A percentile compares a stretch with the other conserved stretches of the same genome.
These are phyloP conservation scores for Gymnopilus junonius DNA, from an alignment of 768 basidiomycete species.

Conservation along the genomic window DNA sequence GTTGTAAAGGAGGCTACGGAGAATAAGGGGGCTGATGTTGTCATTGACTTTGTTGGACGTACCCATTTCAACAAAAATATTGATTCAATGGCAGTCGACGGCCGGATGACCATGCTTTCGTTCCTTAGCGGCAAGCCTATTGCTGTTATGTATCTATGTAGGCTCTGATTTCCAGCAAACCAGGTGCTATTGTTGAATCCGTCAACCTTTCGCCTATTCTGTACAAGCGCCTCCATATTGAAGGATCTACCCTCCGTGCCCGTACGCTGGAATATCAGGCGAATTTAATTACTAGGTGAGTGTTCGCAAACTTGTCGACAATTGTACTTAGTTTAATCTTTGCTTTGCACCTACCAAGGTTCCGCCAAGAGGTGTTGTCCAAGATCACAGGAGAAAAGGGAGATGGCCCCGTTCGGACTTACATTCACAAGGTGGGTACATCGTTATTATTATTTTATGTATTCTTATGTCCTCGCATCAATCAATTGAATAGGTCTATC, in stretches of 20 bases:
- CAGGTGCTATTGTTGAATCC: conserved; percentile 56
- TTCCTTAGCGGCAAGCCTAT: conserved; percentile 61
- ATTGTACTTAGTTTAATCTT: neutral
- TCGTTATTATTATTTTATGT: conserved; percentile 3
- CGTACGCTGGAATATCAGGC: conserved; percentile 78
- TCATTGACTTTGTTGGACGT: conserved; percentile 85
- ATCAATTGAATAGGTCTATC: conserved; percentile 59
- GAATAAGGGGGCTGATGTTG: conserved; percentile 76
- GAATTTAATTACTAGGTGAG: conserved; percentile 64
- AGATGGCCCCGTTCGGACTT: conserved; percentile 65
- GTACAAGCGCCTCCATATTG: conserved; percentile 84
- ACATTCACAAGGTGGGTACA: conserved; percentile 73
- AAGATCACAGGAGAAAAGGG: conserved; percentile 64
- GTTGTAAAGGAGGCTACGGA: conserved; percentile 71
- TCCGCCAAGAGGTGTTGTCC: conserved; percentile 56
- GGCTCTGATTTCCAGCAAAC: neutral
- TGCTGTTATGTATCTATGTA: neutral
- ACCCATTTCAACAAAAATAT: conserved; percentile 79
- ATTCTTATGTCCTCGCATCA: neutral
- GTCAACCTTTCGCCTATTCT: conserved; percentile 71
- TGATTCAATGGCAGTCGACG: conserved; percentile 69
- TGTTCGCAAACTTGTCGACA: neutral
- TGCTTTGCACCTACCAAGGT: conserved; percentile 37
- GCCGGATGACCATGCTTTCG: conserved; percentile 72
- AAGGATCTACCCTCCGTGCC: conserved; percentile 86